Conservation (phyloP, 331 rosid species). For the Dryas integrifolia region DNA sequence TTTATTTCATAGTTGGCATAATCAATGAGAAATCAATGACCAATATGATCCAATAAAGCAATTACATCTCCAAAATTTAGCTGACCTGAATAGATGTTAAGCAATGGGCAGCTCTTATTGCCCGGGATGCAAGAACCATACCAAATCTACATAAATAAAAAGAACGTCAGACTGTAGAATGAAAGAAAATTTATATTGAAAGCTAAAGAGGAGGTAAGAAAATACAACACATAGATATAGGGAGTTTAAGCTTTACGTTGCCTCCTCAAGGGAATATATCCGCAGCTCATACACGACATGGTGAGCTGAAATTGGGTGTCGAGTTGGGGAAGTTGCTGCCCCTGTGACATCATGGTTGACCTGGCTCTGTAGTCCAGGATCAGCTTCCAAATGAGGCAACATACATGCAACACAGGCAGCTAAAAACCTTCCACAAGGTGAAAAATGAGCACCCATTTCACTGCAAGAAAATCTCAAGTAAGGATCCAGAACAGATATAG, state of each 20-base stretch:
- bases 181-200: not conserved
- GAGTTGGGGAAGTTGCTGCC: conserved; percentile 73
- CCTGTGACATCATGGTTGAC: conserved; percentile 52
- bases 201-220: conserved; percentile 7
- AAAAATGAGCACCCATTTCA: conserved; percentile 99
- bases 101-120: conserved; percentile 91
- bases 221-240: not conserved
- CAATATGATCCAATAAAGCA: not conserved
- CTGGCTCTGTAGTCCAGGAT: conserved; percentile 61
- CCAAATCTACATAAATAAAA: conserved; percentile 56
- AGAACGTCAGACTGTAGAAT: conserved; percentile 19
- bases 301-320: conserved; percentile 84
- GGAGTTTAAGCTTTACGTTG: conserved; percentile 52
- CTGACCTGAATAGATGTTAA: conserved; percentile 84
- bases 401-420: conserved; percentile 98
- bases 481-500: conserved; percentile 13
- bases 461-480: conserved; percentile 48
- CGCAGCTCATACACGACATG: conserved; percentile 84
- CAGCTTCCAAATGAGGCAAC: conserved; percentile 75
- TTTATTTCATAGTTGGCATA: too few relatives aligned
- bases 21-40: not conserved
- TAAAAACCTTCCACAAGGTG: conserved; percentile 99
- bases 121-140: conserved; percentile 64
- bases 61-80: conserved; percentile 14
- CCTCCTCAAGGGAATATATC: conserved; percentile 80